phyloP scores from a whole-genome alignment of 257 asterid species.

The Plantago major region DNA sequence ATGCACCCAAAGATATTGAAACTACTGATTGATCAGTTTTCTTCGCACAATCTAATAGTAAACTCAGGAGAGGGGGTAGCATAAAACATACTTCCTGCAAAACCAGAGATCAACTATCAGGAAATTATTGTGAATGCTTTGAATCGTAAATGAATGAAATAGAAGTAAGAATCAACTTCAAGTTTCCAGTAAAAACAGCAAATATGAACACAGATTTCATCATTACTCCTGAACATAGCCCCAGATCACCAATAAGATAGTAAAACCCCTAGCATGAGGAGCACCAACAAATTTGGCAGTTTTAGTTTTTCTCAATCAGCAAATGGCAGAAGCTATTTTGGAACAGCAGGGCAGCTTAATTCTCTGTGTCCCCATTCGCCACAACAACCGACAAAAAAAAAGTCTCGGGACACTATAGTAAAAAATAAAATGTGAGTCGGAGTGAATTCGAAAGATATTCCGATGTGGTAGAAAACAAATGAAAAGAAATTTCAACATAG shows the following conservation, averaged over 20 bases:
- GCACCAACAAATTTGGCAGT: slow-evolving; percentile 9
- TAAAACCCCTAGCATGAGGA: slow-evolving; percentile 9
- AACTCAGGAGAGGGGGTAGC: slow-evolving; percentile 89
- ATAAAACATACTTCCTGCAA: slow-evolving; percentile 94
- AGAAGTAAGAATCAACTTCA: slow-evolving; percentile 13
- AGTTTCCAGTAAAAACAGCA: slow-evolving; percentile 2
- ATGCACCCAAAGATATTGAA: slow-evolving; percentile 92
- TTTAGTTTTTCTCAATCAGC: slow-evolving; percentile 12
- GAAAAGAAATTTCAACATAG: neutral
- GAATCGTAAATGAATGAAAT: slow-evolving; percentile 19
- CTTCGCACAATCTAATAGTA: slow-evolving; percentile 98
- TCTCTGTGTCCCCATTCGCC: neutral
- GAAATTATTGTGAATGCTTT: slow-evolving; percentile 20
- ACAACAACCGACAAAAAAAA: neutral
- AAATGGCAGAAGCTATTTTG: neutral
- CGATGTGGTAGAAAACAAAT: too few relatives aligned
- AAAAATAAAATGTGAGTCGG: too few relatives aligned
- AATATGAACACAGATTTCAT: slow-evolving; percentile 1
- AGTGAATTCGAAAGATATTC: too few relatives aligned
- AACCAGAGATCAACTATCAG: slow-evolving; percentile 28
- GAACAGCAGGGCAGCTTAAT: neutral
- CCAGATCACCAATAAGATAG: slow-evolving; percentile 2
- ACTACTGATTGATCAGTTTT: slow-evolving; percentile 91
- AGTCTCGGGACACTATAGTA: too few relatives aligned
- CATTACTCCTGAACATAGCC: slow-evolving; percentile 8